Base-by-base conservation (phyloP, 2,329 filamentous ascomycete genomes). In the Xylariales sp. region DNA sequence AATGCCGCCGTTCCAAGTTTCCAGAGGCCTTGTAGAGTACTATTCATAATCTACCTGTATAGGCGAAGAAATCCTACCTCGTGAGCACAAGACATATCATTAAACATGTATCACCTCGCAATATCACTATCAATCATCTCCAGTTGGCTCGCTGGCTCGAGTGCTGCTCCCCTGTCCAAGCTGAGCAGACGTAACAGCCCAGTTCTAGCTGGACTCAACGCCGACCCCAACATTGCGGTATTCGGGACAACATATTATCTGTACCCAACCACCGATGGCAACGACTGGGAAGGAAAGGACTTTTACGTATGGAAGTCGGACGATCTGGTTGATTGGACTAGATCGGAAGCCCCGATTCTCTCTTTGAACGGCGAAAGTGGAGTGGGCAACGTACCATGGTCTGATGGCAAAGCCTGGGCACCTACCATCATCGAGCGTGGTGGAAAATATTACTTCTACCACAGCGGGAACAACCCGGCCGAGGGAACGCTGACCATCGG, bases 381-480 rank as follows among this genome's bases (percentile, higher is more conserved):
- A 8, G 8, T n/a, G 8, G 69, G 69, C 9, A 71, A 82, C 43
- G 70, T 84, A 1, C 78, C 78, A 2, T 84, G 81, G 81, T 78
- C 78, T 0, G 72, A 67, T 1, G 81, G 82, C 45, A 82, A 83
- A 50, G 73, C 82, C 3, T 84, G 81, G 80, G 80, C 80, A 0
- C 81, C 81, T 0, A 78, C 80, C 38, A 80, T 81, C 3, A 76
- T 76, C 1, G 60, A 65, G 36, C 76, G 75, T 37, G 65, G 76
- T 44, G 77, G 76, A 0, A 80, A 78, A 59, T 84, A 76, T 60
- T 83, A 80, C 51, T 74, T 84, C 20, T 82, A 80, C 59, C 83
- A 82, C 58, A 71, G 63, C 27, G 70, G 70, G 0, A 57, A 72
- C 12, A 69, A 69, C 31, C 76, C 78, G 0, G 75, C 75, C 0